Evolutionary conservation across 768 basidiomycete species (phyloP), one percentile per base, ranked within the genome.

Genomic region (Auriscalpium orientale): DNA sequence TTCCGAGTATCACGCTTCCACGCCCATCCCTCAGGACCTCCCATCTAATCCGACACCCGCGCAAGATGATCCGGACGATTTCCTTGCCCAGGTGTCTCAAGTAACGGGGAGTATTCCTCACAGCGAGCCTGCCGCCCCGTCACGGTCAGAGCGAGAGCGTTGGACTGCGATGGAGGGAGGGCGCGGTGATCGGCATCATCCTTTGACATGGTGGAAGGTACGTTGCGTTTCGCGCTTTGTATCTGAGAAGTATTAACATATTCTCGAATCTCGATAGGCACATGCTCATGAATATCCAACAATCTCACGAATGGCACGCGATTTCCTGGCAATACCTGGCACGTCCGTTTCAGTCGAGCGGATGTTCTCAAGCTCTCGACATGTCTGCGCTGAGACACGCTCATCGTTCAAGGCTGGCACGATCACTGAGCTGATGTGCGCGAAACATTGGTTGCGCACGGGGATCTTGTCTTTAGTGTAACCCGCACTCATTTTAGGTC

Each of bases 321-420:
- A 72, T 60, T 68, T 60, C 54, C 63, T 73, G 10, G 68, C 70
- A 22, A 71, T 73, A 53, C 68, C 70, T 6, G 69, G 61, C 4
- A 65, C 70, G 1, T 70, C 67, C 56, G 65, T 69, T 5, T 69
- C 72, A 1, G 70, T 72, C 18, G 70, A 73, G 53, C 56, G 65
- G 2, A 33, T 65, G 3, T 71, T 72, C 56, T 72, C 67, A 4
- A 66, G 64, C 49, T 70, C 69, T 28, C 60, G 66, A 7, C 68
- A 70, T 47, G 54, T 70, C 16, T 70, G 70, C 54, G 56, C 64
- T 15, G 66, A 70, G 40, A 54, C 67, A n/a, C 59, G 67, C 1
- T 61, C 56, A 20, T 68, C 68, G 5, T 54, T 72, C 35, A 67
- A 67, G 55, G 65, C 67, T 40, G 38, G 10, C 38, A 40, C 38